These are phyloP conservation scores for Diplodia mutila DNA, from an alignment of 2,329 filamentous ascomycete species.

Conservation along the genomic window DNA sequence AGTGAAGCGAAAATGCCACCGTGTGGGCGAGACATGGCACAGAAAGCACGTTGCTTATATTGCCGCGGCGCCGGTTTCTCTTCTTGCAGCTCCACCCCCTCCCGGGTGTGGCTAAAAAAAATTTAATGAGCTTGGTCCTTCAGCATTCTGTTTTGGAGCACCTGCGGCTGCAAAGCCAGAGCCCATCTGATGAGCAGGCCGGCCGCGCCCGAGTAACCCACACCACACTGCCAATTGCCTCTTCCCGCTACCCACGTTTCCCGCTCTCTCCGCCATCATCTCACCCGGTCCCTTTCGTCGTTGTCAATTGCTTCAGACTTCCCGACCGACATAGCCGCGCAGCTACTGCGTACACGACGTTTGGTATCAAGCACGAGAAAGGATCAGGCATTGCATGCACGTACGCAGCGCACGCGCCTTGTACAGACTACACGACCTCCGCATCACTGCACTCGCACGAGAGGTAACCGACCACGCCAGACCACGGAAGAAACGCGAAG, in stretches of 20 bases:
- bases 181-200: slow-evolving; percentile 5
- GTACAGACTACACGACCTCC: slow-evolving; percentile 1
- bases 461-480: background rate
- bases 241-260: background rate
- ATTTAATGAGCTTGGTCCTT: background rate
- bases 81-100: background rate
- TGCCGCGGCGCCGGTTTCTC: slow-evolving; percentile 16
- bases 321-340: slow-evolving; percentile 17
- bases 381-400: slow-evolving; percentile 5
- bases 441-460: background rate
- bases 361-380: slow-evolving; percentile 16
- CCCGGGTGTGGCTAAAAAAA: background rate
- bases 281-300: background rate
- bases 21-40: background rate
- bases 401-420: background rate
- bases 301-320: slow-evolving; percentile 3
- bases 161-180: background rate
- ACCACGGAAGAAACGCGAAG: background rate
- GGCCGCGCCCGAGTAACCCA: background rate
- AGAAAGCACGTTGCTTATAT: slow-evolving; percentile 22
- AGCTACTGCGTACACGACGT: background rate
- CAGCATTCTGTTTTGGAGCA: background rate
- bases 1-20: background rate
- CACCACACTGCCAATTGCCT: background rate
- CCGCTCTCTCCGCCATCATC: background rate